Percentiles rank a stretch among this genome's conserved stretches.
Conservation (phyloP, 177 flowering plant genomes). For the Tripterygium wilfordii region DNA sequence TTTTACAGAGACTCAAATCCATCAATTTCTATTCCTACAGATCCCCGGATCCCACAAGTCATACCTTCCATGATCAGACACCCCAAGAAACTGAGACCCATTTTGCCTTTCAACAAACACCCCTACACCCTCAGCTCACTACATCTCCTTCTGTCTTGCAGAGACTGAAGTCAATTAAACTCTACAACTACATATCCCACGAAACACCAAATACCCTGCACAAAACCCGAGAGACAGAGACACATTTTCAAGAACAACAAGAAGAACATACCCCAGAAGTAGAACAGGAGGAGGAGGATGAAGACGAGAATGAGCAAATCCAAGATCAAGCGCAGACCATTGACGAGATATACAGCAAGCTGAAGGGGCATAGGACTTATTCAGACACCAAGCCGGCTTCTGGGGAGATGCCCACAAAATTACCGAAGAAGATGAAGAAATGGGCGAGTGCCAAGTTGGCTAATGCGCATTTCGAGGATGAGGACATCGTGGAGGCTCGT, state of each 20-base stretch:
- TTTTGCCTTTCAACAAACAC: constrained; percentile 1
- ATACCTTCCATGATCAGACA: neutral
- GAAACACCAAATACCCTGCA: constrained; percentile 1
- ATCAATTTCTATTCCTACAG: constrained; percentile 16
- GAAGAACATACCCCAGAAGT: constrained; percentile 2
- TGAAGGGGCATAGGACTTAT: constrained; percentile 23
- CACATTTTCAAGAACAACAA: neutral
- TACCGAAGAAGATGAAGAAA: constrained; percentile 54
- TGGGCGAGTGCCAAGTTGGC: constrained; percentile 62
- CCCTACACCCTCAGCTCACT: constrained; percentile 2
- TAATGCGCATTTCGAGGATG: constrained; percentile 41
- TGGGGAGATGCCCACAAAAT: constrained; percentile 35
- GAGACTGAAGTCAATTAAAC: constrained; percentile 24
- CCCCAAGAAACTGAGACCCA: neutral
- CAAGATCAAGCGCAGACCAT: constrained; percentile 7
- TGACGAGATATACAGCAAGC: constrained; percentile 22
- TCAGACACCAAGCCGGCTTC: constrained; percentile 51
- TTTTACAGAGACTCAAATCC: constrained; percentile 30
- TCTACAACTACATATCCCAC: constrained; percentile 13
- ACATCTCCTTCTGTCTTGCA: constrained; percentile 29
- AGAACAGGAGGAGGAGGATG: constrained; percentile 4
- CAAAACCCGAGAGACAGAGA: constrained; percentile 1
- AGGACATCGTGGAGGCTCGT: constrained; percentile 26
- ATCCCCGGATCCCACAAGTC: constrained; percentile 13
- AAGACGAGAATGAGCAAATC: neutral